Percentiles rank a stretch among this genome's conserved stretches.
Conservation (phyloP, 768 basidiomycete species). For the Tylopilus plumbeoviolaceoides region DNA sequence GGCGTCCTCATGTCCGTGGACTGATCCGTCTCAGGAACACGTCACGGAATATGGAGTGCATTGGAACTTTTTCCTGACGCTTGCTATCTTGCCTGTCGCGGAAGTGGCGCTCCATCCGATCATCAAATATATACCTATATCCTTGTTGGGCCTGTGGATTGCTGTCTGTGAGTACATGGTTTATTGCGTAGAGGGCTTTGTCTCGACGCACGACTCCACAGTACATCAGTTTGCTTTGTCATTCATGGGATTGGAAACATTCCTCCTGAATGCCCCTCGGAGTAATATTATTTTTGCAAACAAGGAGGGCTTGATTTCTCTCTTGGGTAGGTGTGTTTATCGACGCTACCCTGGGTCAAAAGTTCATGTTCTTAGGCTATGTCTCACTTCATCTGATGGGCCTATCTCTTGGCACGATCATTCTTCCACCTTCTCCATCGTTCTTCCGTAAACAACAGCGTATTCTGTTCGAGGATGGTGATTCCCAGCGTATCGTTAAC, state of each 20-base stretch:
- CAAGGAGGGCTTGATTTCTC: constrained; percentile 87
- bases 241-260: constrained; percentile 50
- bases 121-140: constrained; percentile 52
- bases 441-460: constrained; percentile 56
- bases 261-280: constrained; percentile 64
- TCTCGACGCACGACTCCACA: constrained; percentile 27
- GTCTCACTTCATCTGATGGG: constrained; percentile 87
- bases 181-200: background rate
- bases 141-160: constrained; percentile 58
- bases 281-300: constrained; percentile 67
- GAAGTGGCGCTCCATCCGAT: constrained; percentile 69
- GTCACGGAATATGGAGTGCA: constrained; percentile 94
- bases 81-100: constrained; percentile 73
- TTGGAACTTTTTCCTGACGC: constrained; percentile 98
- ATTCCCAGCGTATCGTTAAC: constrained; percentile 1
- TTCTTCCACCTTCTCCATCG: constrained; percentile 75
- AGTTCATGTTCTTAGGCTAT: constrained; percentile 55
- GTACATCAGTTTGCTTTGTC: constrained; percentile 71
- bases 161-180: constrained; percentile 47
- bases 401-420: constrained; percentile 70
- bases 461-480: constrained; percentile 13
- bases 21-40: constrained; percentile 63
- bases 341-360: background rate
- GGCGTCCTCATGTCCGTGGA: background rate
- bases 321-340: constrained; percentile 48